Evolutionary conservation across 352 stramenopile genomes (phyloP), one percentile per base, ranked within the genome.

Genomic region (Phytophthora quininea): DNA sequence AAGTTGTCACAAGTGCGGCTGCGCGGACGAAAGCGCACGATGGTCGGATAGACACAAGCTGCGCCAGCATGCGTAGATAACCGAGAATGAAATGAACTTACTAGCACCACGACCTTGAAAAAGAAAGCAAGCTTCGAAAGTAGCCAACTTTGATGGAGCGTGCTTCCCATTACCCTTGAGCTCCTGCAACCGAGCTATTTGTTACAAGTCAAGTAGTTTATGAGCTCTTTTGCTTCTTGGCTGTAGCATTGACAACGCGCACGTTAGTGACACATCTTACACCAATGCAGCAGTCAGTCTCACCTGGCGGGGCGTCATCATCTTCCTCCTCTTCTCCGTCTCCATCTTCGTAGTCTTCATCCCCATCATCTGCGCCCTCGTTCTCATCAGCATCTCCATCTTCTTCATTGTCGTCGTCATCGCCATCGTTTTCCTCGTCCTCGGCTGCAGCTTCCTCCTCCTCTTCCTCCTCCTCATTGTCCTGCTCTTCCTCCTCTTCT

Each of bases 21-120:
- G 47, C 79, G 92, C 62, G 92, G 92, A 6, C 85, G 92, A 30
- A 98, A 98, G 72, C 89, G 92, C 49, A 94, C 92, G 27, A 96
- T 96, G 82, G 89, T 98, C 56, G 92, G 91, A 32, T 98, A 90
- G 69, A n/a, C n/a, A n/a, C n/a, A n/a, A n/a, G n/a, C n/a, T n/a
- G n/a, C n/a, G n/a, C n/a, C n/a, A n/a, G n/a, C n/a, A n/a, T n/a
- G n/a, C n/a, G n/a, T n/a, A n/a, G n/a, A n/a, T n/a, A n/a, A n/a
- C n/a, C n/a, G n/a, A n/a, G n/a, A n/a, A n/a, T n/a, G n/a, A n/a
- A n/a, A n/a, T n/a, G n/a, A n/a, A n/a, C n/a, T n/a, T n/a, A n/a
- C n/a, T n/a, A n/a, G n/a, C n/a, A n/a, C n/a, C n/a, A n/a, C n/a
- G n/a, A n/a, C n/a, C n/a, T n/a, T n/a, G n/a, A n/a, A n/a, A n/a